These are phyloP conservation scores for Hordeum pubiflorum DNA, from an alignment of 202 grass and related monocot genomes.

Conservation along the genomic window DNA sequence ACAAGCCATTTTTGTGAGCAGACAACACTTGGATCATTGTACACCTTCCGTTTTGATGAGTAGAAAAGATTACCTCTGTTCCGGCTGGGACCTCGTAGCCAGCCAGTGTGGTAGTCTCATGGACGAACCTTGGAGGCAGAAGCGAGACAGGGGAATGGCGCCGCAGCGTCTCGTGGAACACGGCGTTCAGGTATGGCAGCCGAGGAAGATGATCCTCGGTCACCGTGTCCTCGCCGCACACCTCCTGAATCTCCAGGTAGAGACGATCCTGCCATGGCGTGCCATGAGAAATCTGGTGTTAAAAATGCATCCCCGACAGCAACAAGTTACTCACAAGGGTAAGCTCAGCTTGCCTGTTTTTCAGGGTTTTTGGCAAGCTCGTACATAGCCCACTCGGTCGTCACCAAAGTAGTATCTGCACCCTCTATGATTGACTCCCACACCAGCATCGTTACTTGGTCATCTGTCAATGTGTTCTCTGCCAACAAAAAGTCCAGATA, in stretches of 20 bases:
- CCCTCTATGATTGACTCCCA: slow-evolving; percentile 60
- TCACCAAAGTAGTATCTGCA: slow-evolving; percentile 64
- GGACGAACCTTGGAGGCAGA: slow-evolving; percentile 59
- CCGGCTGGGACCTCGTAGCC: slow-evolving; percentile 49
- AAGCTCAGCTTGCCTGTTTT: slow-evolving; percentile 36
- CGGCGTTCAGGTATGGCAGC: slow-evolving; percentile 58
- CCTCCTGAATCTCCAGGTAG: slow-evolving; percentile 50
- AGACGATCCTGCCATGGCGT: slow-evolving; percentile 39
- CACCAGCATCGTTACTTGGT: slow-evolving; percentile 46
- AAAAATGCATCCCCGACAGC: neutral
- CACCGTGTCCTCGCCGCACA: slow-evolving; percentile 43
- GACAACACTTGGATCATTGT: neutral
- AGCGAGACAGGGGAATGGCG: slow-evolving; percentile 48
- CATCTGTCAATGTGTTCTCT: slow-evolving; percentile 51
- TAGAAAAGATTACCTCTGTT: slow-evolving; percentile 40
- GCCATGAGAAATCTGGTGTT: neutral
- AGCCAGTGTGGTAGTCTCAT: slow-evolving; percentile 54
- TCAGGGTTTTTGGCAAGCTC: slow-evolving; percentile 57
- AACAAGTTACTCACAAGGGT: neutral
- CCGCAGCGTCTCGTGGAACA: slow-evolving; percentile 78
- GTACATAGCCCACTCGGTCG: slow-evolving; percentile 84
- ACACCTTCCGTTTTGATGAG: neutral
- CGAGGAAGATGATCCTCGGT: slow-evolving; percentile 54
- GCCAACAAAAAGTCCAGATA: slow-evolving; percentile 63
- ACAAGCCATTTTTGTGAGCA: neutral